A percentile compares a stretch with the other conserved stretches of the same genome.
Evolutionary conservation across 768 basidiomycete genomes (phyloP).

Genomic region (Boletus rufocinnamomeus): DNA sequence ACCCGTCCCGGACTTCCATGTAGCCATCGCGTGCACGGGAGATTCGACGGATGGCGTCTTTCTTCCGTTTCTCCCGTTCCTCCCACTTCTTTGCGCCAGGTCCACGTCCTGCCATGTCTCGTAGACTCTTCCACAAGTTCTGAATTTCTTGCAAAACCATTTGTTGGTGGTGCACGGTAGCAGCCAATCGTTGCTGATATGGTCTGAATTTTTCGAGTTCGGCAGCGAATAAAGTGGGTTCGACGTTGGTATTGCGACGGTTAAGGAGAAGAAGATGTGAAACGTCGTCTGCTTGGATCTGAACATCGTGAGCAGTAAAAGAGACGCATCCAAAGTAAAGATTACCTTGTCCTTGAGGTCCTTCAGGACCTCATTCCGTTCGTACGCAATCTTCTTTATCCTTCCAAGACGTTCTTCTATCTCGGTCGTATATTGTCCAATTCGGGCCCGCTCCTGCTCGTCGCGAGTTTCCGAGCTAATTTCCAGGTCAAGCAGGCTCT

Average conservation of each 20-base stretch:
- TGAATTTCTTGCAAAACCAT: conserved; percentile 72
- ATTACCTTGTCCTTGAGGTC: conserved; percentile 94
- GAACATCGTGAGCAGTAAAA: conserved; percentile 1
- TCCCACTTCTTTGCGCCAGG: conserved; percentile 80
- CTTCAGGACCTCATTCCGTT: conserved; percentile 83
- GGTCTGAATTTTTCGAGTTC: conserved; percentile 96
- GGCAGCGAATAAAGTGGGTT: conserved; percentile 85
- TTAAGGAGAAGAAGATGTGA: conserved; percentile 92
- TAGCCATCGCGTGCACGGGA: conserved; percentile 79
- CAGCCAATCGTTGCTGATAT: conserved; percentile 78
- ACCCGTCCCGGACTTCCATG: conserved; percentile 82
- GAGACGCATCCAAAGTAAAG: background rate
- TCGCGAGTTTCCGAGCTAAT: conserved; percentile 61
- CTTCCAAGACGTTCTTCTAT: conserved; percentile 79
- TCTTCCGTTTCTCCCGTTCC: conserved; percentile 76
- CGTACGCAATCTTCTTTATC: conserved; percentile 80
- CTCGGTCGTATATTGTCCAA: conserved; percentile 64
- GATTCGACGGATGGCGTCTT: conserved; percentile 72
- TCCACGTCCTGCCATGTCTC: conserved; percentile 72
- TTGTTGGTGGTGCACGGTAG: conserved; percentile 79
- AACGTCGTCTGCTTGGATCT: conserved; percentile 97
- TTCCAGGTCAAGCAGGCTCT: conserved; percentile 74
- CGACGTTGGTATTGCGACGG: conserved; percentile 78
- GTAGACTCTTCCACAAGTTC: conserved; percentile 71
- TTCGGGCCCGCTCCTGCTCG: conserved; percentile 66